Conservation (phyloP, 2,329 filamentous ascomycete genomes). For the Colletotrichum camelliae region DNA sequence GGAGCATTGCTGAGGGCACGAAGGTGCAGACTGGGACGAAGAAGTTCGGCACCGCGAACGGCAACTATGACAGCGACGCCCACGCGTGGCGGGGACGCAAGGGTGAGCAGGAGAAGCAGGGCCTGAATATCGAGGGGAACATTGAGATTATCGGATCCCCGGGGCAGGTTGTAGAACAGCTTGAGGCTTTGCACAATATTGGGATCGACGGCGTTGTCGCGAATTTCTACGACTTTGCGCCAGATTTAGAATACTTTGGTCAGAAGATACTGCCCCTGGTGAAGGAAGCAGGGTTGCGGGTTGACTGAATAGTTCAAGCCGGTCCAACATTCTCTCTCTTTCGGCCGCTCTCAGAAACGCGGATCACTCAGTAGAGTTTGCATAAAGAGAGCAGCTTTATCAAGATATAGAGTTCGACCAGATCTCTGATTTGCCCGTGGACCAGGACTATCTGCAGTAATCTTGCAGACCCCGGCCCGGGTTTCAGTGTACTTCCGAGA, state of each 20-base stretch:
- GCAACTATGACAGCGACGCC: not conserved
- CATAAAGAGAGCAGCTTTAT: not conserved
- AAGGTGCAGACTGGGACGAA: not conserved
- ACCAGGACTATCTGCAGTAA: not conserved
- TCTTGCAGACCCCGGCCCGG: accelerated
- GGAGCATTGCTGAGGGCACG: not conserved
- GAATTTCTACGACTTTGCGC: conserved; percentile 7
- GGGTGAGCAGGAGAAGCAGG: not conserved
- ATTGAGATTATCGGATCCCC: not conserved
- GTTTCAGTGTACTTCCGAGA: not conserved
- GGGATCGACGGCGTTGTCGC: not conserved
- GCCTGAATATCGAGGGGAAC: not conserved
- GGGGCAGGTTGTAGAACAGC: not conserved
- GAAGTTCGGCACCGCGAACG: not conserved
- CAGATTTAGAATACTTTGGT: not conserved
- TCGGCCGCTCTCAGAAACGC: not conserved
- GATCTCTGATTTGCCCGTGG: not conserved
- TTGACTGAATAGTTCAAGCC: not conserved
- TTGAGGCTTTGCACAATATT: not conserved
- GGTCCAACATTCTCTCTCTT: not conserved
- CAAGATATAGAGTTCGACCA: accelerated
- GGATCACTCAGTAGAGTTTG: accelerated
- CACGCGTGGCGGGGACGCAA: not conserved
- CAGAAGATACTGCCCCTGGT: not conserved
- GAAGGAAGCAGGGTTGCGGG: not conserved